Evolutionary conservation across 2,329 filamentous ascomycete genomes (phyloP).

Genomic region (Triangularia verruculosa): DNA sequence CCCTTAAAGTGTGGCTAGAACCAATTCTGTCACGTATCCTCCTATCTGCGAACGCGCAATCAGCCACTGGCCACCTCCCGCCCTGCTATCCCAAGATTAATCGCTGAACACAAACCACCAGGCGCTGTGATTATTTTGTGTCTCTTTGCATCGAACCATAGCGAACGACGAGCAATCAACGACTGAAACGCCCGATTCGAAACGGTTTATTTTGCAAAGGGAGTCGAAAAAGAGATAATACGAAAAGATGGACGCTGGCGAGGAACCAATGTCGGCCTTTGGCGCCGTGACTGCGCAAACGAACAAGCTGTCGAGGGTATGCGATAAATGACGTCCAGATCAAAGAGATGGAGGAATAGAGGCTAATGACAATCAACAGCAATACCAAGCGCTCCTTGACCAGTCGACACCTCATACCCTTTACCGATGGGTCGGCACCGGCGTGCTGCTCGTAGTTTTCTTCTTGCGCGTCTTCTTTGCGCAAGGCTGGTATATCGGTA

Average conservation of each 20-base stretch:
- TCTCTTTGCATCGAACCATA: background rate
- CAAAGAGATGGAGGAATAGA: background rate
- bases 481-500: constrained; percentile 98
- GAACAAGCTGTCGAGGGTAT: constrained; percentile 50
- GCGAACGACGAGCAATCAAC: background rate
- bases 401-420: constrained; percentile 84
- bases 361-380: constrained; percentile 46
- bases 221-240: too few species aligned
- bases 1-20: background rate
- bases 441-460: constrained; percentile 71
- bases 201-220: too few species aligned
- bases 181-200: too few species aligned
- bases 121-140: background rate
- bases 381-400: constrained; percentile 93
- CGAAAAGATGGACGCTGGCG: constrained; percentile 24
- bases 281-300: constrained; percentile 27
- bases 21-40: background rate
- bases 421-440: constrained; percentile 91
- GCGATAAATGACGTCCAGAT: constrained; percentile 35
- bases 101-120: background rate
- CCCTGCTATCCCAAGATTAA: background rate
- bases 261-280: constrained; percentile 28
- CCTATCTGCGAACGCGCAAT: background rate
- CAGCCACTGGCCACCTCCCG: background rate
- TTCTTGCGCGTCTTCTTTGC: constrained; percentile 85